phyloP scores from a whole-genome alignment of 495 filamentous ascomycete genomes.

The Penicillium taxi region DNA sequence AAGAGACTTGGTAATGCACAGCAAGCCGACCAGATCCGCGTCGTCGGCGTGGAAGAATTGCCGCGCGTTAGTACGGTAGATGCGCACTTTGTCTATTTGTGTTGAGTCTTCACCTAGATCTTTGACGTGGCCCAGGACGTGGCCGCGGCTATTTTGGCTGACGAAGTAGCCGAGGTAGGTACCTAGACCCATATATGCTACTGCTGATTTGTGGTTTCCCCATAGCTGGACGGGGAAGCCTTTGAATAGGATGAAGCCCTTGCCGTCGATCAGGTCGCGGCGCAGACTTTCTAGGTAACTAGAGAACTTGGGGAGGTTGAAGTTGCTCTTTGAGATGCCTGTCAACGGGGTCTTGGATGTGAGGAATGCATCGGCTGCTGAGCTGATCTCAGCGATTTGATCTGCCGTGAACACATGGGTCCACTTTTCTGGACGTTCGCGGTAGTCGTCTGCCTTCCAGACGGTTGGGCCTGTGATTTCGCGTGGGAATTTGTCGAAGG shows the following conservation, averaged over 20 bases:
- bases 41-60: conserved; percentile 78
- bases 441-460: conserved; percentile 65
- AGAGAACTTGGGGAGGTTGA: conserved; percentile 53
- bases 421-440: conserved; percentile 61
- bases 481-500: conserved; percentile 63
- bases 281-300: conserved; percentile 48
- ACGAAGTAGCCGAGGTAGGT: conserved; percentile 74
- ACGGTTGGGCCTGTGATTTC: conserved; percentile 65
- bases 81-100: conserved; percentile 69
- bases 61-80: conserved; percentile 77
- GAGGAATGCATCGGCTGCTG: conserved; percentile 59
- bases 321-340: conserved; percentile 54
- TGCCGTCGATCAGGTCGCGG: conserved; percentile 65
- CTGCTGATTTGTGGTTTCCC: conserved; percentile 64
- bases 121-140: conserved; percentile 80
- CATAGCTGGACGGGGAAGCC: conserved; percentile 65
- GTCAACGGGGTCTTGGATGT: conserved; percentile 54
- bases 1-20: conserved; percentile 70
- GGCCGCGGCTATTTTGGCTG: conserved; percentile 71
- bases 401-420: conserved; percentile 55
- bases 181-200: conserved; percentile 78
- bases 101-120: conserved; percentile 71
- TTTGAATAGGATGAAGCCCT: conserved; percentile 79
- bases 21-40: conserved; percentile 73
- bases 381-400: conserved; percentile 59